Evolutionary conservation across 1,139 yeast species (phyloP).

Genomic region (Suhomyces taliae): DNA sequence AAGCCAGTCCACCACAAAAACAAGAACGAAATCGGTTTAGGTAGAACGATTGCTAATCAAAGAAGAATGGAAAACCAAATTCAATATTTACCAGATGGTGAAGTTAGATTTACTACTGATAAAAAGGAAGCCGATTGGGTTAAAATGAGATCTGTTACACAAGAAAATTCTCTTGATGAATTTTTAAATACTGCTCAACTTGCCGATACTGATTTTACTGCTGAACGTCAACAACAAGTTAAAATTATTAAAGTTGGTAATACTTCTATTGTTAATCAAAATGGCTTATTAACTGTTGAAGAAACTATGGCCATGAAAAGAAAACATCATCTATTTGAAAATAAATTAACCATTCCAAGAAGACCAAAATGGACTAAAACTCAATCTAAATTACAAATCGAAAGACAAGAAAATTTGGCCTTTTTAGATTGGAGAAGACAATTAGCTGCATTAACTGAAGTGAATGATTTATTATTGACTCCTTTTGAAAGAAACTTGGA

Average conservation of each 20-base stretch:
- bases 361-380: conserved; percentile 81
- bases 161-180: conserved; percentile 91
- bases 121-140: conserved; percentile 87
- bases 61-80: conserved; percentile 68
- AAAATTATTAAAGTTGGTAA: conserved; percentile 78
- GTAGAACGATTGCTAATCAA: conserved; percentile 78
- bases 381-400: conserved; percentile 76
- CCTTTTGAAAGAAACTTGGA: conserved; percentile 97
- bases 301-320: conserved; percentile 64
- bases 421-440: conserved; percentile 93
- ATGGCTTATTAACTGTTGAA: conserved; percentile 59
- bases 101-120: conserved; percentile 79
- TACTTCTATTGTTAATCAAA: conserved; percentile 48
- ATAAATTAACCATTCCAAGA: conserved; percentile 88
- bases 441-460: conserved; percentile 81
- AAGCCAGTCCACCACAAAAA: conserved; percentile 83
- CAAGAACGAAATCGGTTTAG: conserved; percentile 81
- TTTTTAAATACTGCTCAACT: conserved; percentile 91
- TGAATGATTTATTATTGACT: conserved; percentile 78
- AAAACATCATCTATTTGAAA: conserved; percentile 72
- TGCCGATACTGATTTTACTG: conserved; percentile 95
- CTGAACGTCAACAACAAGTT: conserved; percentile 81
- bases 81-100: conserved; percentile 79
- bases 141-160: conserved; percentile 88
- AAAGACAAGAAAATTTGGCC: conserved; percentile 85